These are phyloP conservation scores for Hura crepitans DNA, from an alignment of 441 rosid genomes.

Conservation along the genomic window DNA sequence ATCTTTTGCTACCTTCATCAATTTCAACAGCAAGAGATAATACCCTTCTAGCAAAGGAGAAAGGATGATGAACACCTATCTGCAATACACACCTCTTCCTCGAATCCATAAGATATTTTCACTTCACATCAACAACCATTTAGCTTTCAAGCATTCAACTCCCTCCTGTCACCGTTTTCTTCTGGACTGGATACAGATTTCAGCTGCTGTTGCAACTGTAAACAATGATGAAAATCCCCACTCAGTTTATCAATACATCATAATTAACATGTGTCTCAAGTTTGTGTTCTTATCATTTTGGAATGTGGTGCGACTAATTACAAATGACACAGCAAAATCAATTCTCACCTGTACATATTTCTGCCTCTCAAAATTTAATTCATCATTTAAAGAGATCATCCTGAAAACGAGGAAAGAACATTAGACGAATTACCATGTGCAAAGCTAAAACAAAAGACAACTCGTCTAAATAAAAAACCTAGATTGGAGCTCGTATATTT, in stretches of 20 bases:
- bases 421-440: conserved; percentile 11
- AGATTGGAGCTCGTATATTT: conserved; percentile 71
- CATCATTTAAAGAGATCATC: conserved; percentile 66
- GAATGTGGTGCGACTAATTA: too few relatives aligned
- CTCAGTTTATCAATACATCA: background rate
- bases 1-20: conserved; percentile 8
- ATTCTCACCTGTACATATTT: conserved; percentile 62
- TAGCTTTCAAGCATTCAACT: conserved; percentile 34
- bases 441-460: conserved; percentile 11
- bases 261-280: background rate
- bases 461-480: conserved; percentile 42
- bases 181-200: conserved; percentile 50
- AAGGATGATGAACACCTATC: too few relatives aligned
- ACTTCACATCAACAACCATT: conserved; percentile 21
- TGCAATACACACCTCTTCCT: conserved; percentile 35
- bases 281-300: background rate
- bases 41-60: too few relatives aligned
- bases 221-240: conserved; percentile 9
- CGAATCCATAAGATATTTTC: conserved; percentile 25
- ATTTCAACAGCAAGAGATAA: conserved; percentile 19
- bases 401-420: conserved; percentile 38
- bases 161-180: conserved; percentile 50
- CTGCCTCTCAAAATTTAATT: conserved; percentile 64
- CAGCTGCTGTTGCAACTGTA: conserved; percentile 78
- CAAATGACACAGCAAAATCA: conserved; percentile 4